Conservation (phyloP, 306 rosid species). For the Glycyrrhiza uralensis region DNA sequence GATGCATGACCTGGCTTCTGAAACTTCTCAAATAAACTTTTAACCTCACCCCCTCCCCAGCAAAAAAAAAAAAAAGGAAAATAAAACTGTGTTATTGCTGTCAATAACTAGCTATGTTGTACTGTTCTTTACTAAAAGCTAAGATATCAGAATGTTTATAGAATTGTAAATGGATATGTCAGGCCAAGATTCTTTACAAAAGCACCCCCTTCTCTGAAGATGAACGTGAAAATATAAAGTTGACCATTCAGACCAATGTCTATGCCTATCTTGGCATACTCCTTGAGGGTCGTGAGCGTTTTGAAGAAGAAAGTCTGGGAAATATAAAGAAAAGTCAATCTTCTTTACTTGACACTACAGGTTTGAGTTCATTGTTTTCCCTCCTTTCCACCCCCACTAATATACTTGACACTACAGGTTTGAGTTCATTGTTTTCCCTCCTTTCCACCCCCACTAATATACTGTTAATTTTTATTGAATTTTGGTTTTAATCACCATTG, state of each 20-base stretch:
- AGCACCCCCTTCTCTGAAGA: conserved; percentile 75
- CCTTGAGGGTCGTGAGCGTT: conserved; percentile 97
- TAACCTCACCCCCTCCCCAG: background rate
- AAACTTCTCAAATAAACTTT: background rate
- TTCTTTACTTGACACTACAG: conserved; percentile 39
- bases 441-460: conserved; percentile 7
- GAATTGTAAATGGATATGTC: conserved; percentile 36
- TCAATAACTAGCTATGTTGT: background rate
- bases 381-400: conserved; percentile 14
- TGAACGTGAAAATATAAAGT: conserved; percentile 79
- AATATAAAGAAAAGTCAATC: conserved; percentile 43
- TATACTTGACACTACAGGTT: conserved; percentile 51
- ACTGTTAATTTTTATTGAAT: background rate
- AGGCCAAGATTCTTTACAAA: conserved; percentile 93
- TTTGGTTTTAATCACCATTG: background rate
- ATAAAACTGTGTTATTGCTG: background rate
- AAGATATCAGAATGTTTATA: conserved; percentile 15
- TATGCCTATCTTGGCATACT: conserved; percentile 92
- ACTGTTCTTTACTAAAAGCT: conserved; percentile 11
- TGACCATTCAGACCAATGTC: conserved; percentile 82
- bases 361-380: conserved; percentile 36
- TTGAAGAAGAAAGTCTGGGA: conserved; percentile 77
- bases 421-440: conserved; percentile 6
- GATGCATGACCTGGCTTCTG: background rate
- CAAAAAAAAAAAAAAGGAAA: background rate